Conservation (phyloP, 768 basidiomycete species). For the Agaricus sinodeliciosus region DNA sequence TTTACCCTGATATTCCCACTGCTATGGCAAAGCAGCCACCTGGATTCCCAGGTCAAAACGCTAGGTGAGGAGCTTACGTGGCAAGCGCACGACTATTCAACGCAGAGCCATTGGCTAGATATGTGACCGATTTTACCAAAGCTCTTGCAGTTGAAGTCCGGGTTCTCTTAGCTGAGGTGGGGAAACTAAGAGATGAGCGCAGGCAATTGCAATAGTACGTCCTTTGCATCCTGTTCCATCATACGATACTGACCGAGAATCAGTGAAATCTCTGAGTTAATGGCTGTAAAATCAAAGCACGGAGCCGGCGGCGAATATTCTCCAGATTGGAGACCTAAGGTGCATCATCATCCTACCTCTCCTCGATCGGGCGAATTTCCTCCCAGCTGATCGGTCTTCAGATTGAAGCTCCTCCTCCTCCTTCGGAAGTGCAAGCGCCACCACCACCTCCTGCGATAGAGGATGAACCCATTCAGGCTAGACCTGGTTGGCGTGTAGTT, state of each 20-base stretch:
- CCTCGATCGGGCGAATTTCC: background rate
- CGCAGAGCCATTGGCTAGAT: constrained; percentile 3
- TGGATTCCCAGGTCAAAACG: background rate
- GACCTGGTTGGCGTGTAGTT: constrained; percentile 71
- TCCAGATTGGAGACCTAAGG: constrained; percentile 66
- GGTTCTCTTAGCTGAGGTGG: constrained; percentile 72
- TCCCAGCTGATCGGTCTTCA: constrained; percentile 8
- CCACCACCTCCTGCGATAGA: constrained; percentile 42
- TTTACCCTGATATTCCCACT: background rate
- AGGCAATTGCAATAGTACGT: constrained; percentile 72
- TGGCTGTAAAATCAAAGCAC: constrained; percentile 79
- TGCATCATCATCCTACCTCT: constrained; percentile 19
- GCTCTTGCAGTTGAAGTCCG: constrained; percentile 76
- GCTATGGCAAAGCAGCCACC: constrained; percentile 7
- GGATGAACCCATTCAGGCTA: constrained; percentile 42
- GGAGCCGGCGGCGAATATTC: constrained; percentile 74
- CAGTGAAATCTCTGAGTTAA: constrained; percentile 81
- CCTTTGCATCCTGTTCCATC: background rate
- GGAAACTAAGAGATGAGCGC: constrained; percentile 71
- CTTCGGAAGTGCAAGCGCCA: constrained; percentile 26
- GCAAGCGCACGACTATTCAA: background rate
- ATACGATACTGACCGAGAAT: background rate
- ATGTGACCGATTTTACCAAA: constrained; percentile 76
- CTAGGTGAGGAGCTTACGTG: constrained; percentile 3
- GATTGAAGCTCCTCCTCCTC: constrained; percentile 28